Evolutionary conservation across 331 rosid species (phyloP).

Genomic region (Acacia pycnantha): DNA sequence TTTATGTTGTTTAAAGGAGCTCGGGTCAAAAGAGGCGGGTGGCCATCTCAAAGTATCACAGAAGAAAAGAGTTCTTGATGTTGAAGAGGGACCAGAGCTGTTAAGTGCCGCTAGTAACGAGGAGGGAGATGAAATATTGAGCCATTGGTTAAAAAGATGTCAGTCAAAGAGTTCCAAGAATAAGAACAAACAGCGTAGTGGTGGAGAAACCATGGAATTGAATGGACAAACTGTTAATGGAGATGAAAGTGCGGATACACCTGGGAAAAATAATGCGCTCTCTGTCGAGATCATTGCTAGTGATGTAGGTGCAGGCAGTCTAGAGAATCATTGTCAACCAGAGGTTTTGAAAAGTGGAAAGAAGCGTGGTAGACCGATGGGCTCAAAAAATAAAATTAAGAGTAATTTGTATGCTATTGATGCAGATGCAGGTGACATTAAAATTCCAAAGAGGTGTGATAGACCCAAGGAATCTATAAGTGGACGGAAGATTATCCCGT

Average conservation of each 20-base stretch:
- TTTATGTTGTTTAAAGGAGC: slow-evolving; percentile 20
- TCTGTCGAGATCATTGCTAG: slow-evolving; percentile 8
- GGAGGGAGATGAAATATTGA: slow-evolving; percentile 18
- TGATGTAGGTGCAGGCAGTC: not conserved
- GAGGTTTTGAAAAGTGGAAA: slow-evolving; percentile 21
- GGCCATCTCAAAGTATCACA: not conserved
- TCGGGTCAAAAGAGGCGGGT: slow-evolving; percentile 1
- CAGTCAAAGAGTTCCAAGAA: slow-evolving; percentile 40
- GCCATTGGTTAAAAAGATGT: slow-evolving; percentile 22
- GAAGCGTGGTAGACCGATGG: slow-evolving; percentile 41
- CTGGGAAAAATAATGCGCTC: not conserved
- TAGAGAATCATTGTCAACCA: slow-evolving; percentile 34
- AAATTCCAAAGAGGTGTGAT: slow-evolving; percentile 11
- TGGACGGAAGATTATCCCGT: slow-evolving; percentile 24
- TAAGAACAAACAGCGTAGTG: slow-evolving; percentile 11
- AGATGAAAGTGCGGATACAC: slow-evolving; percentile 15
- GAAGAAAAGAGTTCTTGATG: not conserved
- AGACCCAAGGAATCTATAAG: slow-evolving; percentile 24
- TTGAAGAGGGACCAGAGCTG: slow-evolving; percentile 15
- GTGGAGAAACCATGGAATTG: not conserved
- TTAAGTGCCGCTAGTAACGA: slow-evolving; percentile 4
- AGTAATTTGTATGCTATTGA: not conserved
- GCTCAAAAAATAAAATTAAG: slow-evolving; percentile 32
- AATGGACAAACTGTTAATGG: slow-evolving; percentile 4
- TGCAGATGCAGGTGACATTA: slow-evolving; percentile 7